Evolutionary conservation across 257 asterid species (phyloP).

Genomic region (Solanum acaule): DNA sequence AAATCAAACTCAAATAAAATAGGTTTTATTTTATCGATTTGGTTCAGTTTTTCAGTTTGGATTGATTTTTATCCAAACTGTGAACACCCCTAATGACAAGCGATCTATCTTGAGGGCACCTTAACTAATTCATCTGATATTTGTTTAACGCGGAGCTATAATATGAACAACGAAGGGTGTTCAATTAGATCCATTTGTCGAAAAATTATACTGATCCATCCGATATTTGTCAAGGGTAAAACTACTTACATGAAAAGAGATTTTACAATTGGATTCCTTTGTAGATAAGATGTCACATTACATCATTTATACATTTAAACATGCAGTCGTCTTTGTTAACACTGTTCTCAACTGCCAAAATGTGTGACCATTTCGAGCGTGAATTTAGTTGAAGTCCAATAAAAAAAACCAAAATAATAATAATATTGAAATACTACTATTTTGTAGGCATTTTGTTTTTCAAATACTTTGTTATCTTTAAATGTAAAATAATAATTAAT

Average conservation of each 20-base stretch:
- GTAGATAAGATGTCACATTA: neutral
- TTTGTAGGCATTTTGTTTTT: neutral
- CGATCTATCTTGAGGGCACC: neutral
- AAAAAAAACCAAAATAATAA: too few relatives aligned
- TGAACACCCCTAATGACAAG: neutral
- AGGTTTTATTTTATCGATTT: too few relatives aligned
- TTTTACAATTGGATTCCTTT: neutral
- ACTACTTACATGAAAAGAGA: neutral
- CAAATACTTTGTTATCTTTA: neutral
- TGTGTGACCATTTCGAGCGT: neutral
- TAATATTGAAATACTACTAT: neutral
- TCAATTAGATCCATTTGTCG: neutral
- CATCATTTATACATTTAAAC: neutral
- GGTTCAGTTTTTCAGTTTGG: too few relatives aligned
- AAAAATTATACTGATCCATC: too few relatives aligned
- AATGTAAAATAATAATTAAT: neutral
- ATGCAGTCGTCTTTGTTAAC: neutral
- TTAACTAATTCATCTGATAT: neutral
- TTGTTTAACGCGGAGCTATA: too few relatives aligned
- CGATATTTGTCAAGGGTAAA: too few relatives aligned
- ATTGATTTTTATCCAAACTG: too few relatives aligned
- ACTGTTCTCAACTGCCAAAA: neutral
- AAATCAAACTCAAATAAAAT: too few relatives aligned
- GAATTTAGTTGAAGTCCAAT: too few relatives aligned
- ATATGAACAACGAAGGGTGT: neutral